Evolutionary conservation across 495 filamentous ascomycete genomes (phyloP).

Genomic region (Evernia prunastri): DNA sequence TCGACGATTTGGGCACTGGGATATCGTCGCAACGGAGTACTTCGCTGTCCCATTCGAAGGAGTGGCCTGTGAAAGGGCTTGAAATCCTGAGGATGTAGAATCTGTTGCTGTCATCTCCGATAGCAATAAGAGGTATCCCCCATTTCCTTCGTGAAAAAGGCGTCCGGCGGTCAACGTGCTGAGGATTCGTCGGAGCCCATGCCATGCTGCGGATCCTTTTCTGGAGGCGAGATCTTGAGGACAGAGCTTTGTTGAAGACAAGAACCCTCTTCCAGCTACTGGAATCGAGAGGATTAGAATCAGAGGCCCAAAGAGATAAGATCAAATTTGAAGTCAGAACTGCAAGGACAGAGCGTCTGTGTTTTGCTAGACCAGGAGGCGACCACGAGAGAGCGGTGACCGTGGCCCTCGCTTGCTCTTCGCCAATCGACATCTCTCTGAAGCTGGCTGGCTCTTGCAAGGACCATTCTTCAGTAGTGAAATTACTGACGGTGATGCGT

Average conservation of each 20-base stretch:
- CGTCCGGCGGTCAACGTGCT: constrained; percentile 2
- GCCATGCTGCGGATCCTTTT: constrained; percentile 21
- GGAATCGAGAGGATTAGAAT: constrained; percentile 22
- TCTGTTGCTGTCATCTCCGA: constrained; percentile 30
- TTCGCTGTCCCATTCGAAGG: not conserved
- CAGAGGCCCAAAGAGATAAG: constrained; percentile 42
- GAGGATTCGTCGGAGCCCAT: constrained; percentile 16
- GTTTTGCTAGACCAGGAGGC: constrained; percentile 51
- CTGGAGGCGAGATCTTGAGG: not conserved
- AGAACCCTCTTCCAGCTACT: constrained; percentile 41
- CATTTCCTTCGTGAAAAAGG: constrained; percentile 25
- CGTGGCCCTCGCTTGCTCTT: constrained; percentile 53
- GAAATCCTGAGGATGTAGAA: constrained; percentile 4
- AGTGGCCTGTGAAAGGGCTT: not conserved
- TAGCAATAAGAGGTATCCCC: constrained; percentile 36
- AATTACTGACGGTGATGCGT: constrained; percentile 45
- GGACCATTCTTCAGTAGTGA: constrained; percentile 49
- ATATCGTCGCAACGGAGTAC: not conserved
- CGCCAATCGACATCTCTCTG: constrained; percentile 52
- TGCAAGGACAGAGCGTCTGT: constrained; percentile 51
- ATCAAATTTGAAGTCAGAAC: constrained; percentile 54
- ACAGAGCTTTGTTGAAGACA: constrained; percentile 38
- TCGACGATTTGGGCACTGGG: not conserved
- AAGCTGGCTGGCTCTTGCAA: constrained; percentile 40
- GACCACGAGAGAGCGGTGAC: constrained; percentile 55